Evolutionary conservation across 1,139 yeast genomes (phyloP), one percentile per base, ranked within the genome.

Genomic region (Candida sp.): DNA sequence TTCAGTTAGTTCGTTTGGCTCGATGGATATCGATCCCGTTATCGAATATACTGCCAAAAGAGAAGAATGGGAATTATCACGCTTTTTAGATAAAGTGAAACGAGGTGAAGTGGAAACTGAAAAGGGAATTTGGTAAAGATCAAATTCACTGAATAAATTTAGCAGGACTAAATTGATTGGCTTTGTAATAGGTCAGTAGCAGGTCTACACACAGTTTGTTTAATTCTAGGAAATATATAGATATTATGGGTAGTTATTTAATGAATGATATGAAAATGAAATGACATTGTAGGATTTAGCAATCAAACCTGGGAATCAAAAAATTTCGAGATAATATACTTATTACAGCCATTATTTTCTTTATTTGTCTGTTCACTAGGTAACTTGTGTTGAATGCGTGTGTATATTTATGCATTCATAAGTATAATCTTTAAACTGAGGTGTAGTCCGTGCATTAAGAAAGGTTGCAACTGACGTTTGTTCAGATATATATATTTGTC

Each of bases 31-130:
- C 38, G 74, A 72, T 50, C 77, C 77, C 12, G 53, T 63, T 27
- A 68, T 72, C 40, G 77, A 72, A 51, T 53, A 68, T 48, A 60
- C 77, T 8, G 77, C 77, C 7, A 59, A 63, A 40, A 64, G 65
- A 40, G 77, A 72, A 55, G 75, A 72, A 50, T 56, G 58, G 41
- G 67, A 70, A 50, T 65, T 72, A 55, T 66, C 68, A 45, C 58
- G 56, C 45, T 60, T 72, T 55, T 62, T 71, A 47, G 55, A 58
- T 43, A 55, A 50, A 46, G 54, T 64, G 45, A 53, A 50, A 39
- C 36, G 27, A 19, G 38, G 42, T 9, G 39, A 29, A 8, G 6
- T 34, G 23, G 36, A 34, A 19, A 7, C 23, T 6, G 36, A 34
- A 34, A 19, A 19, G 11, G 33, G 33, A 4, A 32, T 32, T 32